Base-by-base conservation (phyloP, 2,329 filamentous ascomycete genomes). In the Cordyceps militaris region DNA sequence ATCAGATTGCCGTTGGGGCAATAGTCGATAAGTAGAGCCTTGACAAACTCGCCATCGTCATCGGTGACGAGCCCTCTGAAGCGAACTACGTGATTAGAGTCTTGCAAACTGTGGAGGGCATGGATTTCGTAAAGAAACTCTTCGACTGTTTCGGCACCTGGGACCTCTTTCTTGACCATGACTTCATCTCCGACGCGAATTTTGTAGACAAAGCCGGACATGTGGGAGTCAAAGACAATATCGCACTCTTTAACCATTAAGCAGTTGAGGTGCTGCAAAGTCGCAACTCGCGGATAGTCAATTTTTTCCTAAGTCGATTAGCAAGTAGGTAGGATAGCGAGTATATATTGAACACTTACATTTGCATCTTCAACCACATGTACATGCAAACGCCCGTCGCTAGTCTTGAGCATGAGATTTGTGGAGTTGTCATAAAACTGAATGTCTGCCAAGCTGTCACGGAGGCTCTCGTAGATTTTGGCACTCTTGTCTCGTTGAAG, bases 111-210 rank as follows among this genome's bases (percentile, higher is more conserved):
- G 70, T 88, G 86, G n/a, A 99, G 82, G 3, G 93, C 93, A 70
- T 97, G 97, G 69, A 97, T 89, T 73, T 99, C 94, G 70, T 99
- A 99, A 2, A 97, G 77, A 67, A 99, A 99, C 70, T 97, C 94
- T 61, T 97, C 93, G 21, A 97, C 87, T 0, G 90, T 94, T 66
- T 97, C 93, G 2, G 92, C 93, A 1, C 93, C 92, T 0, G 94
- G 94, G 16, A 99, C 97, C 68, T 99, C 94, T 71, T 99, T 99
- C 72, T 97, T 97, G 73, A 99, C 96, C 65, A 91, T 87, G 1
- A 84, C 76, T 58, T 80, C 75, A 10, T 82, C 85, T 59, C 82
- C 77, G 36, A 91, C 82, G 14, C 76, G 80, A 58, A 99, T 91
- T 70, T 95, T 96, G 79, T 97, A 99, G 19, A 97, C 94, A 69